Base-by-base conservation (phyloP, 2,329 filamentous ascomycete genomes). In the Ophiostoma sp. region DNA sequence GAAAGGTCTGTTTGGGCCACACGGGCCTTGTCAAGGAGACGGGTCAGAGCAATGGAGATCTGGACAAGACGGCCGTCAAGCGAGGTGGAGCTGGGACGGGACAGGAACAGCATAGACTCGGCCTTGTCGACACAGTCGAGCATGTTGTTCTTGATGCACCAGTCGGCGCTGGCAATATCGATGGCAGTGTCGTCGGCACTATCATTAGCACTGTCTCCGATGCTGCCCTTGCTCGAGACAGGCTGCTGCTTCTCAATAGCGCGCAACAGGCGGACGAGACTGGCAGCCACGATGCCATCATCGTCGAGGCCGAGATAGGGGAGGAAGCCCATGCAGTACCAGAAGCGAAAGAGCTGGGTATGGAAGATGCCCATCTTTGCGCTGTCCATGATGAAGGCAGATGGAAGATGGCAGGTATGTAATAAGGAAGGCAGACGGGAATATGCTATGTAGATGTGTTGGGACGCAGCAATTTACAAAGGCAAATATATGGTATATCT, bases 301-400 rank as follows among this genome's bases (percentile, higher is more conserved):
- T 69, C 33, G 36, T 65, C 68, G 20, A 71, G 57, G 69, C 73
- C 69, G 35, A 74, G 70, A 4, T 23, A 31, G 2, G 66, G 66
- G 31, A 74, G 35, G 27, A 72, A 66, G 33, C 67, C 68, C 23
- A 64, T 71, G 39, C 65, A 69, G 70, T 74, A 68, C 71, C 73
- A 72, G 60, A 74, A 70, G 52, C 68, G 68, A 67, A 73, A 69
- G 36, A 71, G 17, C 57, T 74, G 72, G 44, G 36, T 20, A 41
- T 67, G 65, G 23, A 73, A 71, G 54, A 69, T n/a, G 23, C 39
- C 41, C 33, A 72, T 23, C 5, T 60, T 17, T 39, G 64, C 15
- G 31, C 35, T 33, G 48, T 69, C 60, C 70, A 71, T 70, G 44
- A 31, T 67, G 68, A 15, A 15, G n/a, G 31, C 8, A 23, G 33